Conservation (phyloP, 2,329 filamentous ascomycete genomes). For the Xylariaceae sp. region DNA sequence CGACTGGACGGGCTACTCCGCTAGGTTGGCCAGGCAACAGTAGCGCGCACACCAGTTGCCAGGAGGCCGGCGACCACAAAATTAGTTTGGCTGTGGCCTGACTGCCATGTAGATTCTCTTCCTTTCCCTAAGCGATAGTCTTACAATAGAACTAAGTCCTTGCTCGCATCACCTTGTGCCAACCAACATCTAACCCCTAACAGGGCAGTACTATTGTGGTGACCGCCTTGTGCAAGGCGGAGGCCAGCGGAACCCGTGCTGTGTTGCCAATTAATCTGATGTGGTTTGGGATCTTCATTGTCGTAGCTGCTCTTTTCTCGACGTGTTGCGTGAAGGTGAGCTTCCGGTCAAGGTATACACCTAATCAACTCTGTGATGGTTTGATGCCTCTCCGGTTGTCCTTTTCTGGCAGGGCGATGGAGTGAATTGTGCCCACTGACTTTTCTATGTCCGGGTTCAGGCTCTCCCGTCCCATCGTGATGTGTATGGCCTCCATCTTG, state of each 20-base stretch:
- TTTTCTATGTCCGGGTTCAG: neutral
- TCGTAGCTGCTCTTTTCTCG: neutral
- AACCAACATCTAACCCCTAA: too few relatives aligned
- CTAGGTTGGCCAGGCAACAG: too few relatives aligned
- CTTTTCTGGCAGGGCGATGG: neutral
- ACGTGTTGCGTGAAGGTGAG: neutral
- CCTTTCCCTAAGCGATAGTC: too few relatives aligned
- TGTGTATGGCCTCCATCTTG: neutral
- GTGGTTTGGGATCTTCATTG: neutral
- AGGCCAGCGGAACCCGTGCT: neutral
- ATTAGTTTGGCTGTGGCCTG: too few relatives aligned
- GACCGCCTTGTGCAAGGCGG: neutral
- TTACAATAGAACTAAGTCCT: too few relatives aligned
- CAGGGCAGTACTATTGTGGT: neutral
- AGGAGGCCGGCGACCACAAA: too few relatives aligned
- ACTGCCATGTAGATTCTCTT: too few relatives aligned
- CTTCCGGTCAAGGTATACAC: neutral
- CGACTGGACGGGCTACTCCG: too few relatives aligned
- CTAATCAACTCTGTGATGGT: neutral
- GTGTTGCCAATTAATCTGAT: neutral
- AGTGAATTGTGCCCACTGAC: too few relatives aligned
- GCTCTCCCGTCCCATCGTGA: neutral
- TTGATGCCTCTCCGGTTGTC: neutral
- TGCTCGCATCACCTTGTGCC: too few relatives aligned
- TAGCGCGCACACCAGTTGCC: too few relatives aligned